These are phyloP conservation scores for Chamaecyparis obtusa DNA, from an alignment of 75 land plant genomes.

Conservation along the genomic window DNA sequence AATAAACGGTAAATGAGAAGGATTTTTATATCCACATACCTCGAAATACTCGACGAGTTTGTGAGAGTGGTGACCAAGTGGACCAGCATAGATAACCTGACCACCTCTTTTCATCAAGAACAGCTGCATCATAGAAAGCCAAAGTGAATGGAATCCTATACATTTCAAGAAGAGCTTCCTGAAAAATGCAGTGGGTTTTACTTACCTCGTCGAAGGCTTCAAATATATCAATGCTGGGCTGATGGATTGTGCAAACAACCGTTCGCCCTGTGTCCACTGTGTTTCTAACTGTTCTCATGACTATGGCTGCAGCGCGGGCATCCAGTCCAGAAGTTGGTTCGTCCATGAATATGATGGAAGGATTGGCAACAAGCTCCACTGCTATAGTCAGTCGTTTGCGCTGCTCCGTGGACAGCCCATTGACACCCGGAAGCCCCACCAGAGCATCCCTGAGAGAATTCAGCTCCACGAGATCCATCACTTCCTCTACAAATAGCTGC, in stretches of 20 bases:
- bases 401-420: slow-evolving; percentile 59
- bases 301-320: slow-evolving; percentile 73
- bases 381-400: slow-evolving; percentile 64
- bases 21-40: slow-evolving; percentile 18
- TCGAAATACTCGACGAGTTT: slow-evolving; percentile 51
- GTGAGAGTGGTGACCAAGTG: slow-evolving; percentile 40
- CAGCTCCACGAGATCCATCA: slow-evolving; percentile 64
- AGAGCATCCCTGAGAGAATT: slow-evolving; percentile 31
- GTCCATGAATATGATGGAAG: slow-evolving; percentile 71
- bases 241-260: slow-evolving; percentile 73
- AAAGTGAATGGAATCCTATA: background rate
- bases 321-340: slow-evolving; percentile 71
- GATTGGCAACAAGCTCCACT: slow-evolving; percentile 66
- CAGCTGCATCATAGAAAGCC: slow-evolving; percentile 26
- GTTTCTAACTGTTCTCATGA: slow-evolving; percentile 66
- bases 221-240: slow-evolving; percentile 74
- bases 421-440: slow-evolving; percentile 61
- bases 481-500: slow-evolving; percentile 66
- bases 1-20: background rate
- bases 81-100: slow-evolving; percentile 57
- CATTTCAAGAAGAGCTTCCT: background rate
- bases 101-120: slow-evolving; percentile 63
- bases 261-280: slow-evolving; percentile 69
- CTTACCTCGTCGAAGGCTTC: slow-evolving; percentile 65
- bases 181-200: background rate